These are phyloP conservation scores for Umbilicus rupestris DNA, from an alignment of 164 flowering plant genomes.

Conservation along the genomic window DNA sequence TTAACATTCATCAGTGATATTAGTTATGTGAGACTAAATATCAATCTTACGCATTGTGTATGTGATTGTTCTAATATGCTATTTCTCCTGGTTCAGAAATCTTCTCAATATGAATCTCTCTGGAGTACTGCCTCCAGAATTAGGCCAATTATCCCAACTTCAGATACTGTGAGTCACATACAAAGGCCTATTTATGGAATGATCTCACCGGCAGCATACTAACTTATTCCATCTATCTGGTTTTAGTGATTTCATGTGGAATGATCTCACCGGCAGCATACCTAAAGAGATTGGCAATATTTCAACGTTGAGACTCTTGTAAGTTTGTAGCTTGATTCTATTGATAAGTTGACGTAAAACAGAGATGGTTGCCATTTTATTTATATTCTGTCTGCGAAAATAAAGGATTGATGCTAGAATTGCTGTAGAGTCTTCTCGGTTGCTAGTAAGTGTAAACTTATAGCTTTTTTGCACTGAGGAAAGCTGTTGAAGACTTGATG, in stretches of 20 bases:
- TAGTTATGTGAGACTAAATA: background rate
- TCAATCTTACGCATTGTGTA: background rate
- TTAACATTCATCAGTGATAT: background rate
- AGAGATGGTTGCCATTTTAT: too few species aligned
- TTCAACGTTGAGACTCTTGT: slow-evolving; percentile 45
- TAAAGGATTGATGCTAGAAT: too few species aligned
- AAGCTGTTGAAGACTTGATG: background rate
- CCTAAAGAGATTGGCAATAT: slow-evolving; percentile 72
- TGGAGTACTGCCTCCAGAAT: slow-evolving; percentile 53
- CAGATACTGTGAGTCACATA: slow-evolving; percentile 43
- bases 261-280: slow-evolving; percentile 45
- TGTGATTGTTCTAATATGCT: background rate
- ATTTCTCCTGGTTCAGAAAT: slow-evolving; percentile 28
- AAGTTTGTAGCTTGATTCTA: slow-evolving; percentile 22
- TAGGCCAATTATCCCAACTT: slow-evolving; percentile 42
- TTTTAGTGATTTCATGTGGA: slow-evolving; percentile 81
- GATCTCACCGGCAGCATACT: background rate
- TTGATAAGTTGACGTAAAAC: too few species aligned
- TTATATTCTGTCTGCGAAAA: too few species aligned
- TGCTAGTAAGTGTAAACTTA: too few species aligned
- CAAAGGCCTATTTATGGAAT: background rate
- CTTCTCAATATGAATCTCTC: slow-evolving; percentile 53
- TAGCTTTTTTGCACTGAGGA: too few species aligned
- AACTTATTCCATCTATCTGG: slow-evolving; percentile 8
- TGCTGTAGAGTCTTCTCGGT: too few species aligned